These are phyloP conservation scores for Candida arabinofermentans DNA, from an alignment of 805 yeast species.

Conservation along the genomic window DNA sequence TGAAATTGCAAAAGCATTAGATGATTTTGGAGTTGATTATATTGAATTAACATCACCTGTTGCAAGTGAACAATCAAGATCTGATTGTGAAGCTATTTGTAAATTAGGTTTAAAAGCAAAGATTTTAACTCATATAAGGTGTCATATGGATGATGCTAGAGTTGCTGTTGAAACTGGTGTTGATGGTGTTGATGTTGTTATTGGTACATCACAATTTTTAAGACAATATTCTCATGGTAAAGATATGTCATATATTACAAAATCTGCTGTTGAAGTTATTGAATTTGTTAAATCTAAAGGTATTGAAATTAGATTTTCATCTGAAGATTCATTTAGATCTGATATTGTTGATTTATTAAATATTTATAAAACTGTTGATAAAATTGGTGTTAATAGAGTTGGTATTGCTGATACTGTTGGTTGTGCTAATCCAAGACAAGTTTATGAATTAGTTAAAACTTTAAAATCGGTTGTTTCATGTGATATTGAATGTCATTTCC, in stretches of 20 bases:
- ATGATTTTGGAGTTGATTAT: constrained; percentile 97
- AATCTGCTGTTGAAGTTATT: constrained; percentile 93
- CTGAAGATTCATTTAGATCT: constrained; percentile 96
- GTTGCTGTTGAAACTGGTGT: constrained; percentile 98
- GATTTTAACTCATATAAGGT: constrained; percentile 92
- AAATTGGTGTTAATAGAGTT: constrained; percentile 96
- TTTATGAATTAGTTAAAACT: constrained; percentile 92
- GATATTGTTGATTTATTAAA: constrained; percentile 93
- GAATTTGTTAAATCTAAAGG: constrained; percentile 96
- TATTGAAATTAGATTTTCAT: constrained; percentile 92
- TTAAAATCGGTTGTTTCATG: constrained; percentile 90
- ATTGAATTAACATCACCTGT: constrained; percentile 97
- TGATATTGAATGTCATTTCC: constrained; percentile 98
- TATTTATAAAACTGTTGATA: constrained; percentile 94
- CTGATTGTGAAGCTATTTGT: constrained; percentile 97
- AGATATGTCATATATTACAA: constrained; percentile 97
- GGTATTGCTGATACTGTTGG: constrained; percentile 99
- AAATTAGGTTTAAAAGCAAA: constrained; percentile 94
- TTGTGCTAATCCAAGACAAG: constrained; percentile 98
- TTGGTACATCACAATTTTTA: constrained; percentile 93
- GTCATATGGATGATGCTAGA: constrained; percentile 98
- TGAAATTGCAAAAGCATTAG: constrained; percentile 94
- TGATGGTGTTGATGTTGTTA: constrained; percentile 97
- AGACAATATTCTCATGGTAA: constrained; percentile 96
- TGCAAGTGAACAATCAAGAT: constrained; percentile 89